Evolutionary conservation across 176 grass and related monocot species (phyloP).

Genomic region (Rhynchospora breviuscula): DNA sequence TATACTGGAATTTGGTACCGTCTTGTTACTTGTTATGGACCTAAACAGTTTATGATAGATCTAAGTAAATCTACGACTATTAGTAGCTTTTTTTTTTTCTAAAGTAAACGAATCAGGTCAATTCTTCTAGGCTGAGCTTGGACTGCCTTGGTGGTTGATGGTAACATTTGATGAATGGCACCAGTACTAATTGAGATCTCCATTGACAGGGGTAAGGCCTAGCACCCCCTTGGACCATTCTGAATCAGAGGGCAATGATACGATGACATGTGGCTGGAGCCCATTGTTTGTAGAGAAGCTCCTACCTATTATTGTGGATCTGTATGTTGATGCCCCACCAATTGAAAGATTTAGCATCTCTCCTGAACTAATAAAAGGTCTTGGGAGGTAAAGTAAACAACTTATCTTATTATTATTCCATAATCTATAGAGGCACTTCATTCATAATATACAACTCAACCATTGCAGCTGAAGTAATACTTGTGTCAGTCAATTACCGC

Average conservation of each 20-base stretch:
- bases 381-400: constrained; percentile 68
- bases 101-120: neutral
- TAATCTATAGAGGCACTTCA: neutral
- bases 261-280: constrained; percentile 48
- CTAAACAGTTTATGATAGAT: neutral
- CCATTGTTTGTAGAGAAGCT: constrained; percentile 83
- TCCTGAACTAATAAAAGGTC: constrained; percentile 68
- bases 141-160: neutral
- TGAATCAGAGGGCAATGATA: constrained; percentile 33
- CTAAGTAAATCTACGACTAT: neutral
- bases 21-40: neutral
- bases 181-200: neutral
- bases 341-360: constrained; percentile 71
- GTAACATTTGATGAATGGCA: neutral
- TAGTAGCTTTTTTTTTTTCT: neutral
- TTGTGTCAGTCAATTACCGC: neutral
- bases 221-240: constrained; percentile 16
- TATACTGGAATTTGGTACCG: neutral
- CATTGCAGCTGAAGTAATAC: neutral
- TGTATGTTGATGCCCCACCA: constrained; percentile 78
- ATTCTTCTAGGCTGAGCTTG: constrained; percentile 6
- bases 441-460: neutral
- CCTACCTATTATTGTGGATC: constrained; percentile 72
- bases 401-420: neutral
- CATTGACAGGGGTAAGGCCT: constrained; percentile 33